Conservation (phyloP, 192 early-diverging fungal species). For the Lunasporangiospora selenospora region DNA sequence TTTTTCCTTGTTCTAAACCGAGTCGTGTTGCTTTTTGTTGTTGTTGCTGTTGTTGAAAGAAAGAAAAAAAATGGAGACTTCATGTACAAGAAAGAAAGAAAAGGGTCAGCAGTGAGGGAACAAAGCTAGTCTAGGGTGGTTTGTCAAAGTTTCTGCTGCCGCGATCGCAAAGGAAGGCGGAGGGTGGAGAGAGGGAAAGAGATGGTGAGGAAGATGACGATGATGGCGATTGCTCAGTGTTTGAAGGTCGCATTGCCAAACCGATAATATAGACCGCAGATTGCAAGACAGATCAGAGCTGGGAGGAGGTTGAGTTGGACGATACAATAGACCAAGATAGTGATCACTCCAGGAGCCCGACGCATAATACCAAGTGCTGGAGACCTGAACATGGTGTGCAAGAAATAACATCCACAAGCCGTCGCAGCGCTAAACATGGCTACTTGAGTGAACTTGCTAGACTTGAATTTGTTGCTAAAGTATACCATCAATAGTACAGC, state of each 20-base stretch:
- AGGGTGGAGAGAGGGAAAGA: no score
- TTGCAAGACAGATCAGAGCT: conserved; percentile 45
- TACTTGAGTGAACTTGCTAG: conserved; percentile 47
- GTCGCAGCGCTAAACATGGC: conserved; percentile 56
- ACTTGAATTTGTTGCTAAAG: conserved; percentile 62
- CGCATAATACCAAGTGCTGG: conserved; percentile 76
- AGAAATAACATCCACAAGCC: conserved; percentile 64
- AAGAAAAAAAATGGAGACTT: not conserved
- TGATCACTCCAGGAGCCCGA: conserved; percentile 73
- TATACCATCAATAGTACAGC: conserved; percentile 67
- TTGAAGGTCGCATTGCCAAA: conserved; percentile 58
- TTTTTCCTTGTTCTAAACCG: not conserved
- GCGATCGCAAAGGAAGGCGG: no score
- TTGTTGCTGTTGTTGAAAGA: not conserved
- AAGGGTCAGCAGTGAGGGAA: no score
- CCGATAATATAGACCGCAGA: conserved; percentile 54
- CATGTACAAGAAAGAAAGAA: not conserved
- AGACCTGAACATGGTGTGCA: conserved; percentile 67
- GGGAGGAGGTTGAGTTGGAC: conserved; percentile 58
- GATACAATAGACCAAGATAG: conserved; percentile 69
- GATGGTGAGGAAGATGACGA: no score
- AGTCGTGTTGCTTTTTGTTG: not conserved
- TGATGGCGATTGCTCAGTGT: no score
- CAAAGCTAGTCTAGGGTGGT: no score
- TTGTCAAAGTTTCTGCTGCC: no score